Conservation (phyloP, 2,329 filamentous ascomycete species). For the Ceratocystiopsis sp. region DNA sequence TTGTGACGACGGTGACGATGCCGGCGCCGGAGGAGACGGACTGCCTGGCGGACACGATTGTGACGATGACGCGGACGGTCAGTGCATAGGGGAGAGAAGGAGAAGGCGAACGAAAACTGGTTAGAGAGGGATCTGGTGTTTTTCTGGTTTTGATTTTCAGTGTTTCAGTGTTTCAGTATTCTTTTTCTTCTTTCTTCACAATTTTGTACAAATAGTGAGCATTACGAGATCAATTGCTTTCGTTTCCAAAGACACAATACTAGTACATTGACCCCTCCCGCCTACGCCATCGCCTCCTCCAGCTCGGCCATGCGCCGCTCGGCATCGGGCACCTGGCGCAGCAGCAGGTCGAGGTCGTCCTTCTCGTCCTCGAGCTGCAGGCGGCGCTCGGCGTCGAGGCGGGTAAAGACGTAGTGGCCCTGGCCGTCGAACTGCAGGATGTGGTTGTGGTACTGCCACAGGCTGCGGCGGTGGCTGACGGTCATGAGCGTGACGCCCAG, state of each 20-base stretch:
- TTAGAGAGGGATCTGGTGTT: no score
- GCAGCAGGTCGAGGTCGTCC: constrained; percentile 74
- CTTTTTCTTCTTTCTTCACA: no score
- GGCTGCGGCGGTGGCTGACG: constrained; percentile 72
- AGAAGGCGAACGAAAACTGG: no score
- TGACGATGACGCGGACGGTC: not conserved
- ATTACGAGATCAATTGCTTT: not conserved
- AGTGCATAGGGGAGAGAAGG: no score
- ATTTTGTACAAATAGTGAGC: not conserved
- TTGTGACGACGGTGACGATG: not conserved
- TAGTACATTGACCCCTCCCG: not conserved
- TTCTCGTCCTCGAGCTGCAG: constrained; percentile 87
- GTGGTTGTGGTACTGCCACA: constrained; percentile 93
- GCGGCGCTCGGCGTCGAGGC: constrained; percentile 71
- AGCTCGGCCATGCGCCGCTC: constrained; percentile 74
- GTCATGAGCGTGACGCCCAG: constrained; percentile 94
- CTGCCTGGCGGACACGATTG: not conserved
- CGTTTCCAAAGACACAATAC: not conserved
- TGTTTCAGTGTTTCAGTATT: no score
- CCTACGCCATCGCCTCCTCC: constrained; percentile 25
- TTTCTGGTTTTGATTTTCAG: no score
- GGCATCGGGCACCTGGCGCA: constrained; percentile 75
- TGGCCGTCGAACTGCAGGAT: constrained; percentile 96
- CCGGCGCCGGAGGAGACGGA: not conserved
- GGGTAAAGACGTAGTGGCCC: constrained; percentile 78